These are phyloP conservation scores for Microdochium trichocladiopsis DNA, from an alignment of 2,329 filamentous ascomycete genomes.

Conservation along the genomic window DNA sequence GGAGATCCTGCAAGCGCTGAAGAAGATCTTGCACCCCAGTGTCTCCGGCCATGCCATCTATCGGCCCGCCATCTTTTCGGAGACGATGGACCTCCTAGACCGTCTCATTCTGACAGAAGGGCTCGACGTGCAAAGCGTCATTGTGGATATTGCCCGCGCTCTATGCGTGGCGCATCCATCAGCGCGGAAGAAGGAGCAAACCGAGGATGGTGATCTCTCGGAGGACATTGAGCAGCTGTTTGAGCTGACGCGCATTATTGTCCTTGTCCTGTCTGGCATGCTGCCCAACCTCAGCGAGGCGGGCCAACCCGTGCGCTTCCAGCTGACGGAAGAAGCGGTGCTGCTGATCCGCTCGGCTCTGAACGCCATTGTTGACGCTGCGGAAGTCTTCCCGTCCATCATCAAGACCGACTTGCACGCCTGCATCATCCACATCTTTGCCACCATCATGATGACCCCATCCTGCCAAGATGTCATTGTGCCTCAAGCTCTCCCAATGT, in stretches of 20 bases:
- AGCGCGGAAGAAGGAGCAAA: conserved; percentile 60
- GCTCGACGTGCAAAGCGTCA: conserved; percentile 79
- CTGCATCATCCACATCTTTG: conserved; percentile 94
- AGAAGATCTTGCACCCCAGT: conserved; percentile 89
- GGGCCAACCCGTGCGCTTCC: conserved; percentile 60
- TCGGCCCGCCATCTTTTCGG: conserved; percentile 88
- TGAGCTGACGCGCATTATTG: conserved; percentile 92
- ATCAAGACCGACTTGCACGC: conserved; percentile 96
- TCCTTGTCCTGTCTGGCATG: conserved; percentile 81
- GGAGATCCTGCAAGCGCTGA: conserved; percentile 83
- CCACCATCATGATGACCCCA: conserved; percentile 82
- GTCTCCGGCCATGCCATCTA: conserved; percentile 97
- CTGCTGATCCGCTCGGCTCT: conserved; percentile 73
- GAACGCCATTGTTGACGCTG: conserved; percentile 85
- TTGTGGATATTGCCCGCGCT: conserved; percentile 88
- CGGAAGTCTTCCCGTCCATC: conserved; percentile 90
- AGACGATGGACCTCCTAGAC: conserved; percentile 94
- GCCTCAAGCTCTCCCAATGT: conserved; percentile 80
- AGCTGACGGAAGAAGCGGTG: conserved; percentile 82
- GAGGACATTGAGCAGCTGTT: conserved; percentile 98
- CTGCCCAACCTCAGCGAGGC: conserved; percentile 73
- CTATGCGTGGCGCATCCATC: conserved; percentile 89
- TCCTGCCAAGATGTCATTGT: conserved; percentile 84
- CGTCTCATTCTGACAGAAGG: conserved; percentile 87
- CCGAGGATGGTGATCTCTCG: conserved; percentile 71